Percentiles rank a stretch among this genome's conserved stretches.
Conservation (phyloP, 1,284 basidiomycete genomes). For the Pseudozyma flocculosa region DNA sequence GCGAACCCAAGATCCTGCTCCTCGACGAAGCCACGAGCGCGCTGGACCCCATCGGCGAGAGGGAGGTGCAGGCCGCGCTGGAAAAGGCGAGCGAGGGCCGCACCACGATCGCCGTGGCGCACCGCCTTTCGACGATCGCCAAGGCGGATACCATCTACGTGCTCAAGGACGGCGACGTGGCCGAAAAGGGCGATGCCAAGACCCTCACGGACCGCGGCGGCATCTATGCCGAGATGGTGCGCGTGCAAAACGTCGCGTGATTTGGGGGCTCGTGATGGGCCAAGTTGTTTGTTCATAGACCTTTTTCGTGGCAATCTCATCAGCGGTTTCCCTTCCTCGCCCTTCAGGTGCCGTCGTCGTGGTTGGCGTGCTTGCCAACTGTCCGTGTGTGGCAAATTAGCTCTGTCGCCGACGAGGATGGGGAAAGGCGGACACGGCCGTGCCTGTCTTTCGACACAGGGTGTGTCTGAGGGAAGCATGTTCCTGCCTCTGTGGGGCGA, state of each 20-base stretch:
- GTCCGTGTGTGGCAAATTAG: too few relatives aligned
- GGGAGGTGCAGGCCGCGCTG: constrained; percentile 85
- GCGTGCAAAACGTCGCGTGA: constrained; percentile 68
- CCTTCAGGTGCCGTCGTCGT: too few relatives aligned
- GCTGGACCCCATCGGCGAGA: constrained; percentile 80
- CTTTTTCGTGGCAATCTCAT: too few relatives aligned
- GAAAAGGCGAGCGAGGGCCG: constrained; percentile 80
- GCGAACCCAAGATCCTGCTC: constrained; percentile 86
- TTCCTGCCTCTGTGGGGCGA: too few relatives aligned
- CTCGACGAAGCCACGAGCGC: constrained; percentile 76
- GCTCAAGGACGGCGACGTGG: constrained; percentile 4
- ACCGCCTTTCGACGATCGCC: constrained; percentile 57
- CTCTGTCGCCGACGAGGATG: too few relatives aligned
- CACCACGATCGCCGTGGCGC: constrained; percentile 69
- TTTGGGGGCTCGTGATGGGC: too few relatives aligned
- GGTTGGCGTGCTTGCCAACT: too few relatives aligned
- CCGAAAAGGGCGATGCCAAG: constrained; percentile 62
- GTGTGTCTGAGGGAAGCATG: too few relatives aligned
- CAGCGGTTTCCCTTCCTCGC: too few relatives aligned
- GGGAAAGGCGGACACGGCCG: too few relatives aligned
- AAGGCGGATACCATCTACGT: constrained; percentile 7
- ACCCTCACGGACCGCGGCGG: constrained; percentile 74
- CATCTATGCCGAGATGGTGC: constrained; percentile 74
- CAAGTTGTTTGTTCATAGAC: too few relatives aligned
- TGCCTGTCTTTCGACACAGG: too few relatives aligned